These are phyloP conservation scores for Anisodus tanguticus DNA, from an alignment of 257 asterid genomes.

Conservation along the genomic window DNA sequence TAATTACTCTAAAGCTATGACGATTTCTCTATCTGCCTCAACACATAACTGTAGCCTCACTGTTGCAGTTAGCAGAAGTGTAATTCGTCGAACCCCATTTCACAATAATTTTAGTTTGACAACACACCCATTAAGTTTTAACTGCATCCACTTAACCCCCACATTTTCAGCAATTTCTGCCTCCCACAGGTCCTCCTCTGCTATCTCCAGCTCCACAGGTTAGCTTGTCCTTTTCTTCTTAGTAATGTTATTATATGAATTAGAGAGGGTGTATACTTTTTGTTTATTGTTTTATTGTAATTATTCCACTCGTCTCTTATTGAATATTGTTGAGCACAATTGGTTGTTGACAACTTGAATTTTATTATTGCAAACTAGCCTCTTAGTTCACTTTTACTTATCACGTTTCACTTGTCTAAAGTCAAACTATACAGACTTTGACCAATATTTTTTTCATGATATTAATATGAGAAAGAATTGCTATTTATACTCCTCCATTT, in stretches of 20 bases:
- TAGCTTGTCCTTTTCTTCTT: not conserved
- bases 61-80: not conserved
- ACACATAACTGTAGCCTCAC: conserved; percentile 37
- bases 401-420: no score
- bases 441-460: no score
- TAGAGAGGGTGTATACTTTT: not conserved
- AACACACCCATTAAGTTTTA: not conserved
- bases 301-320: not conserved
- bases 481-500: no score
- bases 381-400: no score
- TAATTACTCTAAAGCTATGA: conserved; percentile 37
- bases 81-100: not conserved
- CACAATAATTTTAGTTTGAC: conserved; percentile 23
- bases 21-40: conserved; percentile 53
- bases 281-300: not conserved
- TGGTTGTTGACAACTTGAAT: no score
- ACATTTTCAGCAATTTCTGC: conserved; percentile 22
- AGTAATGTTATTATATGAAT: not conserved
- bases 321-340: no score
- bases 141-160: conserved; percentile 2
- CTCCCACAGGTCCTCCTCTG: conserved; percentile 36
- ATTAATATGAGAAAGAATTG: no score
- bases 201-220: conserved; percentile 56
- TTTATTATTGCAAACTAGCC: no score
- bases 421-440: no score